A percentile compares a stretch with the other conserved stretches of the same genome.
These are phyloP conservation scores for Cadophora luteo-olivacea DNA, from an alignment of 2,329 filamentous ascomycete genomes.

Conservation along the genomic window DNA sequence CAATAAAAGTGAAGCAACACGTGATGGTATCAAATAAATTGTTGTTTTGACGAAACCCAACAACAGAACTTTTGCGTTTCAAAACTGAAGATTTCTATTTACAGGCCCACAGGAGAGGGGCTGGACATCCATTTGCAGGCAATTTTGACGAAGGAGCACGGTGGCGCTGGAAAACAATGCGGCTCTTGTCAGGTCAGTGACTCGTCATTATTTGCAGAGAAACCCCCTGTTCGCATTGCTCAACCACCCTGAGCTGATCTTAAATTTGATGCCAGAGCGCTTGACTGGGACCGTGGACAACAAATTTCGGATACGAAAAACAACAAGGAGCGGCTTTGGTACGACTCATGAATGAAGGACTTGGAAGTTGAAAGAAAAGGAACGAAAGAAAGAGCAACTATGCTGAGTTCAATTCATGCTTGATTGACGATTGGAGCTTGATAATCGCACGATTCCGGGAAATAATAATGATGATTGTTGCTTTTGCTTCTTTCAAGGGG, in stretches of 20 bases:
- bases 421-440: neutral
- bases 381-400: neutral
- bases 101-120: conserved; percentile 5
- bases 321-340: neutral
- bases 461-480: neutral
- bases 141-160: conserved; percentile 13
- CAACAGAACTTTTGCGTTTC: neutral
- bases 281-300: conserved; percentile 15
- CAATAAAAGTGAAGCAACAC: neutral
- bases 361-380: neutral
- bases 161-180: conserved; percentile 23
- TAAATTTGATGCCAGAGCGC: conserved; percentile 26
- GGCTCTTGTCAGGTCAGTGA: conserved; percentile 20
- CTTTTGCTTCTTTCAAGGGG: conserved; percentile 9
- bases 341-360: neutral
- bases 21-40: neutral
- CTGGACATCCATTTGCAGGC: conserved; percentile 11
- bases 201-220: conserved; percentile 15
- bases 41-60: neutral
- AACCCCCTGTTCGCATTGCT: conserved; percentile 23
- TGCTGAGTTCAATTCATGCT: conserved; percentile 1
- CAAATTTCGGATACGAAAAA: conserved; percentile 19
- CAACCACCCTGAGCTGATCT: conserved; percentile 19
- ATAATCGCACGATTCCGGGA: neutral
- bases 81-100: conserved; percentile 13